A percentile compares a stretch with the other conserved stretches of the same genome.
These are phyloP conservation scores for Suillus americanus DNA, from an alignment of 768 basidiomycete genomes.

Conservation along the genomic window DNA sequence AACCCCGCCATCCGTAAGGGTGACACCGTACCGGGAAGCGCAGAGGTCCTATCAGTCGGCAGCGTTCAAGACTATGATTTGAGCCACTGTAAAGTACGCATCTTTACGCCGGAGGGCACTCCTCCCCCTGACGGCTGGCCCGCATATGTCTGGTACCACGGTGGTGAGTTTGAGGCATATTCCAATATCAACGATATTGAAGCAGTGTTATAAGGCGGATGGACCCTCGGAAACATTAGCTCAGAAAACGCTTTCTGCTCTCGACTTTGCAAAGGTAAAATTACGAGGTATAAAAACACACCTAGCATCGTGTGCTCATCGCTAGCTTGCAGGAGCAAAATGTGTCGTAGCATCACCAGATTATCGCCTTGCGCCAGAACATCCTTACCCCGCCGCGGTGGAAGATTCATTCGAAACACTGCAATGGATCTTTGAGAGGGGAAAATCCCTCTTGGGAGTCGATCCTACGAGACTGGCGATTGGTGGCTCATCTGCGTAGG, in stretches of 20 bases:
- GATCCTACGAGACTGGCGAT: slow-evolving; percentile 58
- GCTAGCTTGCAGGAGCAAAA: slow-evolving; percentile 21
- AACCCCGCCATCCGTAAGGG: slow-evolving; percentile 52
- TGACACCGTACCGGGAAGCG: slow-evolving; percentile 55
- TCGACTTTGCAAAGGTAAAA: slow-evolving; percentile 27
- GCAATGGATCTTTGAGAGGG: slow-evolving; percentile 38
- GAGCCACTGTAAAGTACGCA: slow-evolving; percentile 53
- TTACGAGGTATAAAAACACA: not conserved
- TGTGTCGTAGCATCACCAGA: slow-evolving; percentile 35
- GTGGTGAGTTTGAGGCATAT: slow-evolving; percentile 42
- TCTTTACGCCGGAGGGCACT: slow-evolving; percentile 56
- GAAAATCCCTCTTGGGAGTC: slow-evolving; percentile 44
- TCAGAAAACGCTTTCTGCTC: slow-evolving; percentile 59
- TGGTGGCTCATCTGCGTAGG: slow-evolving; percentile 71
- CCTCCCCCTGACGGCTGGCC: slow-evolving; percentile 64
- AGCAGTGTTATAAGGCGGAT: slow-evolving; percentile 50
- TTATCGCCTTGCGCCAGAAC: slow-evolving; percentile 35
- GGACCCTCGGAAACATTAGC: slow-evolving; percentile 69
- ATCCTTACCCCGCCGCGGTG: slow-evolving; percentile 34
- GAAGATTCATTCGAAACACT: slow-evolving; percentile 38
- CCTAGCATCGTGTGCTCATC: not conserved
- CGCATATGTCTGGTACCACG: slow-evolving; percentile 72
- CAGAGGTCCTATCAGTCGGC: slow-evolving; percentile 56
- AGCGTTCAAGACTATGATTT: slow-evolving; percentile 52
- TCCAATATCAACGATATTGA: not conserved